phyloP scores from a whole-genome alignment of 2,329 filamentous ascomycete genomes.

The Colletotrichum coccodes region DNA sequence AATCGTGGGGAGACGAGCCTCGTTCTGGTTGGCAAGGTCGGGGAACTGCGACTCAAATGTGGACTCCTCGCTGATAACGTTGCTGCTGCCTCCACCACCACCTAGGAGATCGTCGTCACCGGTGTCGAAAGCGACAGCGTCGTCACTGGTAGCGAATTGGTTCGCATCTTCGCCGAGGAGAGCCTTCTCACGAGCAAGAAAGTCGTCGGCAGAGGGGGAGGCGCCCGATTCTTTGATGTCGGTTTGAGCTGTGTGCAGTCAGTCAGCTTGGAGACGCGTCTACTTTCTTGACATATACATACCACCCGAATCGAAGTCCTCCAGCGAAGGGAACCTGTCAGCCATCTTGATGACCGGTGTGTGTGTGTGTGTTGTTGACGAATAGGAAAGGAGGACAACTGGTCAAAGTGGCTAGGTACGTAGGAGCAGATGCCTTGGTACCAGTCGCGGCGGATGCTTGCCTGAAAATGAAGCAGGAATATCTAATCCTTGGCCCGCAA shows the following conservation, averaged over 20 bases:
- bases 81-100: constrained; percentile 68
- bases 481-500: background rate
- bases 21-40: constrained; percentile 74
- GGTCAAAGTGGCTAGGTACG: constrained; percentile 79
- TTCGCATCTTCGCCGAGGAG: constrained; percentile 91
- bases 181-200: constrained; percentile 91
- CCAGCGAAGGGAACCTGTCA: constrained; percentile 81
- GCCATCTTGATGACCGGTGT: constrained; percentile 65
- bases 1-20: constrained; percentile 61
- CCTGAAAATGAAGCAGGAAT: background rate
- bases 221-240: constrained; percentile 68
- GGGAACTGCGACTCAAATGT: constrained; percentile 92
- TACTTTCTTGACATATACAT: constrained; percentile 21
- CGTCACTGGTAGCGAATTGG: constrained; percentile 84
- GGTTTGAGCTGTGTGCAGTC: constrained; percentile 68
- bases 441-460: background rate
- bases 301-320: constrained; percentile 79
- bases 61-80: constrained; percentile 48
- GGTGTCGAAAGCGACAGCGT: constrained; percentile 72
- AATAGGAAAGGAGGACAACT: constrained; percentile 54
- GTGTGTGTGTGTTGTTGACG: constrained; percentile 1
- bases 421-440: constrained; percentile 6
- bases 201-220: constrained; percentile 78
- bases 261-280: constrained; percentile 31
- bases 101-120: constrained; percentile 80